Conservation (phyloP, 805 yeast genomes). For the Hanseniaspora meyeri region DNA sequence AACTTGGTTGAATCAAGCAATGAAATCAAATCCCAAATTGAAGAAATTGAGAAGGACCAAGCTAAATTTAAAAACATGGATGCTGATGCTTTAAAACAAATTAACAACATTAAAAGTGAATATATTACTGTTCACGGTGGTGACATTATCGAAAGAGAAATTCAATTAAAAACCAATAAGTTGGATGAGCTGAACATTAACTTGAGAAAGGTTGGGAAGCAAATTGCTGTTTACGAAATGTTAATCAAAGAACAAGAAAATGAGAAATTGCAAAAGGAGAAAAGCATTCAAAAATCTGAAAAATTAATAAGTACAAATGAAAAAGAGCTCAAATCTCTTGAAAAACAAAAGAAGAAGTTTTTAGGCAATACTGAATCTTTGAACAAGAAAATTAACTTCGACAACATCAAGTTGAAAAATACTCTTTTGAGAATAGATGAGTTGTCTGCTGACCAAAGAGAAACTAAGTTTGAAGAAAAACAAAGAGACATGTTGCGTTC, state of each 20-base stretch:
- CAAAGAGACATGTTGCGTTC: conserved; percentile 61
- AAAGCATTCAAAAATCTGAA: conserved; percentile 28
- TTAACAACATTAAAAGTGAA: background rate
- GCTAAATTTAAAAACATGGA: background rate
- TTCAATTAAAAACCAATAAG: background rate
- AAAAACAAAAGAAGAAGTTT: conserved; percentile 36
- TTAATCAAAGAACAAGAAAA: conserved; percentile 22
- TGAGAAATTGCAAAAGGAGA: conserved; percentile 28
- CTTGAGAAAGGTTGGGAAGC: conserved; percentile 21
- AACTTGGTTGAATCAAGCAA: background rate
- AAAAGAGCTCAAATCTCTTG: conserved; percentile 41
- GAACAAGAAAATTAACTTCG: conserved; percentile 37
- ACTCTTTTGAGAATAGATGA: conserved; percentile 54
- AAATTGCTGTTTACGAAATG: conserved; percentile 23
- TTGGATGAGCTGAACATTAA: conserved; percentile 10
- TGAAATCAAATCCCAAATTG: background rate
- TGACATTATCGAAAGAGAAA: conserved; percentile 1
- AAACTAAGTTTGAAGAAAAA: conserved; percentile 54
- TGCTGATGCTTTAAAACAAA: background rate
- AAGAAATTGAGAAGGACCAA: background rate
- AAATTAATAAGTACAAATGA: conserved; percentile 32
- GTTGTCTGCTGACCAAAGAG: conserved; percentile 63
- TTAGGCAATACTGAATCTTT: conserved; percentile 41
- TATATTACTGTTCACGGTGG: background rate
- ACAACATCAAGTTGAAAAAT: conserved; percentile 45